Conservation (phyloP, 1,284 basidiomycete species). For the Puccinia novopanici region DNA sequence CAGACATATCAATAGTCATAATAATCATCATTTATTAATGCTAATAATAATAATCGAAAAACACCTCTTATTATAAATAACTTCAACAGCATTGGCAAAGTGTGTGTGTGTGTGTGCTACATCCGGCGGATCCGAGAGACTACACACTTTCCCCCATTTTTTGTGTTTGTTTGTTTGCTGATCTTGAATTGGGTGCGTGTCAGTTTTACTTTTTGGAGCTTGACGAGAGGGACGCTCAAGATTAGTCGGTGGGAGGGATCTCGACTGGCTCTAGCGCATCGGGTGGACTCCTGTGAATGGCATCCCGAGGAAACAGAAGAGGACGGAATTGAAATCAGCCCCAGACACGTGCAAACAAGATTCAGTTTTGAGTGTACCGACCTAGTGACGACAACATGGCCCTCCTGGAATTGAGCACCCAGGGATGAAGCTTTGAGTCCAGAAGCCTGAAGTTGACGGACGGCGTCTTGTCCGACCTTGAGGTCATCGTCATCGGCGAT, state of each 20-base stretch:
- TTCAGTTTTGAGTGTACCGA: background rate
- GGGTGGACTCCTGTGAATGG: conserved; percentile 29
- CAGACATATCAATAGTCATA: too few relatives aligned
- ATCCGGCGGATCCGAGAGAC: too few relatives aligned
- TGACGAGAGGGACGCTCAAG: background rate
- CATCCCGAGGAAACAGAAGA: background rate
- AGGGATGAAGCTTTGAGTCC: conserved; percentile 67
- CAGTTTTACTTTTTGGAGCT: too few relatives aligned
- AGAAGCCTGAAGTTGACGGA: conserved; percentile 64
- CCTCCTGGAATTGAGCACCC: conserved; percentile 66
- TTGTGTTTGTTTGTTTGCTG: too few relatives aligned
- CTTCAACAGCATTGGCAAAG: too few relatives aligned
- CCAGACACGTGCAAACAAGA: too few relatives aligned
- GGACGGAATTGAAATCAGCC: background rate
- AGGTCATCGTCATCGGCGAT: conserved; percentile 69
- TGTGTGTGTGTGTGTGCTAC: too few relatives aligned
- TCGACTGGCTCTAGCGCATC: conserved; percentile 24
- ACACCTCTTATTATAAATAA: too few relatives aligned
- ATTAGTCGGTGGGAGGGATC: conserved; percentile 37
- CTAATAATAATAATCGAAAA: too few relatives aligned
- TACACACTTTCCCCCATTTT: too few relatives aligned
- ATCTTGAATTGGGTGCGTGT: too few relatives aligned
- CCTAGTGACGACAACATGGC: conserved; percentile 41
- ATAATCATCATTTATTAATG: too few relatives aligned
- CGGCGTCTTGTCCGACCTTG: conserved; percentile 70